Base-by-base conservation (phyloP, 768 basidiomycete species). In the Serendipita sp. region DNA sequence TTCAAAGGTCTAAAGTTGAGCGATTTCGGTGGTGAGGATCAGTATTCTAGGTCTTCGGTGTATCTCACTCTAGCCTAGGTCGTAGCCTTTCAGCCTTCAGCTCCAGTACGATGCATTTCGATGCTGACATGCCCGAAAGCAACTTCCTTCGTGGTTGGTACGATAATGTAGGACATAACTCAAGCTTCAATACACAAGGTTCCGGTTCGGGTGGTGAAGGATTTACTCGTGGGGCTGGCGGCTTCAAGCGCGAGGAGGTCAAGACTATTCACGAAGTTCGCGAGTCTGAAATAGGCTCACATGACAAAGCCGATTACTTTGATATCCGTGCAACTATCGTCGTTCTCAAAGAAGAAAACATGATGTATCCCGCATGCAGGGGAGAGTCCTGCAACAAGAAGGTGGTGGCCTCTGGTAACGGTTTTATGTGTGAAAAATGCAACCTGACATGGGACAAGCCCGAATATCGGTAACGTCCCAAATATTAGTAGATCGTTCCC, bases 381-480 rank as follows among this genome's bases (percentile, higher is more conserved):
- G 82, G 80, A 18, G 77, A 82, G 44, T 80, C 78, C 7, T 98
- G 95, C 74, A 89, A 81, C 75, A 98, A 98, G 78, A 99, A 98
- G 75, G 88, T 97, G 3, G 74, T 81, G 0, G 80, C 89, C 64
- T 74, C 78, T 18, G 79, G 78, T n/a, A 79, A 77, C 47, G 79
- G 77, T n/a, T 98, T 91, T 91, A 76, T 82, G 51, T 98, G 96
- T 73, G 96, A 98, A 72, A 97, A 93, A 74, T 98, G 95, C 72
- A 83, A 88, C 63, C 82, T 80, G 72, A 80, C 74, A 30, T 88
- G 81, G 70, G 77, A 80, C 1, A 76, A 79, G 36, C 93, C 95
- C 2, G 83, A 89, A 68, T 80, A 92, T 72, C 80, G 94, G 94
- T 94, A 68, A 67, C 83, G 78, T 3, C 30, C 41, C 7, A 23